Evolutionary conservation across 495 filamentous ascomycete species (phyloP).

Genomic region (Penicillium samsonianum): DNA sequence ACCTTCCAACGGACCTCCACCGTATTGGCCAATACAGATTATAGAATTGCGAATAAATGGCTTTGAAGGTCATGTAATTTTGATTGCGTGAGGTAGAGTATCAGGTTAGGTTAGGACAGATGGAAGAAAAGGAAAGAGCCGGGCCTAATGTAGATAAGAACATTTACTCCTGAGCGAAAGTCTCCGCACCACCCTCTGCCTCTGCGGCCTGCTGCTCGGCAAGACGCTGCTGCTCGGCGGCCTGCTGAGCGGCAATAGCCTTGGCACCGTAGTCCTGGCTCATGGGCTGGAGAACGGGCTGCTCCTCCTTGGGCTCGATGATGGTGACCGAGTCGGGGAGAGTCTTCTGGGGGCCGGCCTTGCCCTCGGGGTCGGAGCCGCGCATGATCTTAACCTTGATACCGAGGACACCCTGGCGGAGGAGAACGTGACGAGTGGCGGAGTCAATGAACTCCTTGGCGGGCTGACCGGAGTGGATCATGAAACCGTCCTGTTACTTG

Average conservation of each 20-base stretch:
- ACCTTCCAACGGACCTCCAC: not conserved
- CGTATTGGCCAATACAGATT: slow-evolving; percentile 1
- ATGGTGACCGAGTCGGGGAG: slow-evolving; percentile 97
- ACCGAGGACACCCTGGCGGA: slow-evolving; percentile 98
- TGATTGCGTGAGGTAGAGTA: slow-evolving; percentile 47
- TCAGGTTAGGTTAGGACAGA: slow-evolving; percentile 40
- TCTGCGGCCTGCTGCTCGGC: slow-evolving; percentile 61
- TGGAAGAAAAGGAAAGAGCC: slow-evolving; percentile 37
- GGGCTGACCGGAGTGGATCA: slow-evolving; percentile 99
- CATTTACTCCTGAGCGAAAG: slow-evolving; percentile 51
- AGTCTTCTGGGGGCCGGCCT: slow-evolving; percentile 93
- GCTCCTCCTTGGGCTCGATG: slow-evolving; percentile 99
- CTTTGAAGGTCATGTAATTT: slow-evolving; percentile 47
- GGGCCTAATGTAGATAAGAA: slow-evolving; percentile 34
- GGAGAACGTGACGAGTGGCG: slow-evolving; percentile 97
- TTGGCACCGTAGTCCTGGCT: slow-evolving; percentile 98
- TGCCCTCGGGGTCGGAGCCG: slow-evolving; percentile 98
- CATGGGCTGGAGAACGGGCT: slow-evolving; percentile 86
- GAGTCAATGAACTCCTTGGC: slow-evolving; percentile 99
- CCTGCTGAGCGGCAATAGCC: slow-evolving; percentile 82
- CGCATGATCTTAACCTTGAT: slow-evolving; percentile 99
- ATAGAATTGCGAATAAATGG: slow-evolving; percentile 2
- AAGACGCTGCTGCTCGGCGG: slow-evolving; percentile 70
- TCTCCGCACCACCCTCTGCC: slow-evolving; percentile 46
- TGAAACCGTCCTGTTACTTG: slow-evolving; percentile 83